Evolutionary conservation across 805 yeast species (phyloP).

Genomic region (Candida takata): DNA sequence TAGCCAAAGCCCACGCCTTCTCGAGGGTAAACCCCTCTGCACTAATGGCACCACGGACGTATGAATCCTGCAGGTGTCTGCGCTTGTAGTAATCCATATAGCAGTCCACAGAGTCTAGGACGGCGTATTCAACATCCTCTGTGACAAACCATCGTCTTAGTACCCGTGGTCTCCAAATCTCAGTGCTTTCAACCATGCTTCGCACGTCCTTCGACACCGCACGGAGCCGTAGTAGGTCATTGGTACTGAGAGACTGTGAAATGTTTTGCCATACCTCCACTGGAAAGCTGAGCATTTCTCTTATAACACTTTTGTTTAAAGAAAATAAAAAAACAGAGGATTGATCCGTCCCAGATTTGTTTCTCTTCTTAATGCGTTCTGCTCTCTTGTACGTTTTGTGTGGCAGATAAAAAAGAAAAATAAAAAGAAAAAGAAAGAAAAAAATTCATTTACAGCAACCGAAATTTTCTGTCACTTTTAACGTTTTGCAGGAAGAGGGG

Average conservation of each 20-base stretch:
- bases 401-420: too few relatives aligned
- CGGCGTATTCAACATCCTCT: constrained; percentile 6
- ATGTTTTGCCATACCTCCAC: constrained; percentile 16
- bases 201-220: constrained; percentile 3
- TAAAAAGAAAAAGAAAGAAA: too few relatives aligned
- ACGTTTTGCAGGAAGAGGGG: too few relatives aligned
- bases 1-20: constrained; percentile 6
- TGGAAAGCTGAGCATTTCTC: constrained; percentile 5
- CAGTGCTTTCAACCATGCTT: constrained; percentile 7
- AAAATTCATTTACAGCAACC: too few relatives aligned
- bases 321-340: too few relatives aligned
- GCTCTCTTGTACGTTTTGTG: too few relatives aligned
- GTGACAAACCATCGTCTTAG: constrained; percentile 10
- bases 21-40: constrained; percentile 5
- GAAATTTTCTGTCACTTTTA: too few relatives aligned
- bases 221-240: constrained; percentile 13
- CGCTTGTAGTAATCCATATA: constrained; percentile 3
- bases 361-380: too few relatives aligned
- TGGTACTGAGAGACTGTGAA: neutral
- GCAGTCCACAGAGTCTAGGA: neutral
- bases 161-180: constrained; percentile 12
- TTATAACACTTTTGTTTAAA: too few relatives aligned
- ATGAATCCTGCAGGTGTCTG: constrained; percentile 7
- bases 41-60: neutral
- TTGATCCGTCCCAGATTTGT: too few relatives aligned